Percentiles rank a stretch among this genome's conserved stretches.
Conservation (phyloP, 495 filamentous ascomycete species). For the Talaromyces nanjingensis region DNA sequence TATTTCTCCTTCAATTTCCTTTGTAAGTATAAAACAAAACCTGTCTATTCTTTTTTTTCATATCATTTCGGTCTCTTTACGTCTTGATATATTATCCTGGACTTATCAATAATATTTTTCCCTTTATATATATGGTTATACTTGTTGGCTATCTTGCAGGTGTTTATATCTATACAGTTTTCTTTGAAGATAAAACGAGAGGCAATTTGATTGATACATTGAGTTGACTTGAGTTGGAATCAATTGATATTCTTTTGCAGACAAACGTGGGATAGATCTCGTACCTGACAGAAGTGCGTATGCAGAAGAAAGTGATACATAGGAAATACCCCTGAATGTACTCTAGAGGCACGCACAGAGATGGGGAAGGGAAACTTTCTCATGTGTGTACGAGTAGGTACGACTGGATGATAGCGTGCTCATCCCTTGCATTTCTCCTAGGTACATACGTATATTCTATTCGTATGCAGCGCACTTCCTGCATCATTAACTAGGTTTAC, state of each 20-base stretch:
- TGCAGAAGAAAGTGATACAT: not conserved
- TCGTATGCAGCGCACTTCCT: not conserved
- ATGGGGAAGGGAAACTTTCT: not conserved
- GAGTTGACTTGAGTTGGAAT: not conserved
- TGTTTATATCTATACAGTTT: not conserved
- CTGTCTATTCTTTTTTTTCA: conserved; percentile 3
- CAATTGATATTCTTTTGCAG: not conserved
- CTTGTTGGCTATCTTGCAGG: not conserved
- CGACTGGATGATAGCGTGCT: not conserved
- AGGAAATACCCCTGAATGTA: not conserved
- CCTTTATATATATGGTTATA: not conserved
- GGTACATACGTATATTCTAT: not conserved
- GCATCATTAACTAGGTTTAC: not conserved
- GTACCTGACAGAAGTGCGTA: not conserved
- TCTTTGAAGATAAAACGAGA: not conserved
- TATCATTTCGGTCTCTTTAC: conserved; percentile 1
- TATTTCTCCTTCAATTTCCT: not conserved
- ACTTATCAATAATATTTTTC: conserved; percentile 1
- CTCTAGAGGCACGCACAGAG: not conserved
- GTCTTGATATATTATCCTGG: not conserved
- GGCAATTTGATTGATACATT: not conserved
- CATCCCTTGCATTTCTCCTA: conserved; percentile 1
- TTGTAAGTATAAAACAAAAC: conserved; percentile 3
- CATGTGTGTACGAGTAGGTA: not conserved
- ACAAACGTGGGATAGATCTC: not conserved